These are phyloP conservation scores for Mycena belliarum DNA, from an alignment of 768 basidiomycete species.

Conservation along the genomic window DNA sequence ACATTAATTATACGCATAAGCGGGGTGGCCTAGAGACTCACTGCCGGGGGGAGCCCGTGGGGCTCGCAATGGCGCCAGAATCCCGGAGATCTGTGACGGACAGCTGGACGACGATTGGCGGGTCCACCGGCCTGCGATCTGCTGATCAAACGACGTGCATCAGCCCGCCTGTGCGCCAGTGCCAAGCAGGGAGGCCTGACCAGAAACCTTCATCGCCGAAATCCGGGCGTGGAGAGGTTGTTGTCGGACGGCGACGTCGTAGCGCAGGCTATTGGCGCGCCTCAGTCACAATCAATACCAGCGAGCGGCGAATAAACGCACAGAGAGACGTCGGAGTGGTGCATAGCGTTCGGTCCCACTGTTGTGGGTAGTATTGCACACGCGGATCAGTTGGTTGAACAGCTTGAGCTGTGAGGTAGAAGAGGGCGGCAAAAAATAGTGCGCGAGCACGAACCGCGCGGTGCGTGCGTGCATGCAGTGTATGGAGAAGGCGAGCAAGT, in stretches of 20 bases:
- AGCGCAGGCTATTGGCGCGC: conserved; percentile 4
- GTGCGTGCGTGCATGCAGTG: conserved; percentile 6
- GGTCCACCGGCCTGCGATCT: conserved; percentile 24
- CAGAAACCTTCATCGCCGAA: conserved; percentile 24
- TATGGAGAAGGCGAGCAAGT: conserved; percentile 9
- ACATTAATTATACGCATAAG: background rate
- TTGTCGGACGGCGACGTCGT: conserved; percentile 19
- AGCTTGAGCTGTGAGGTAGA: background rate
- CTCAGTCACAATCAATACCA: background rate
- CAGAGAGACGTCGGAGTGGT: background rate
- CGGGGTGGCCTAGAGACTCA: background rate
- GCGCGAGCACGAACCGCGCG: conserved; percentile 7
- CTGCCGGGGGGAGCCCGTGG: background rate
- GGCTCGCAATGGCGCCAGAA: conserved; percentile 1
- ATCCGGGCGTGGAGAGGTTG: conserved; percentile 23
- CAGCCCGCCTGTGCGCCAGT: background rate
- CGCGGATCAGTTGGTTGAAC: background rate
- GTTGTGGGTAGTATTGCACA: background rate
- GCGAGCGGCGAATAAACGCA: background rate
- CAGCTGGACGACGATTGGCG: conserved; percentile 20
- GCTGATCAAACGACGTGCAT: conserved; percentile 10
- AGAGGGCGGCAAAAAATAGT: conserved; percentile 10
- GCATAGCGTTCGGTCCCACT: background rate
- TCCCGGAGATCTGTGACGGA: conserved; percentile 15
- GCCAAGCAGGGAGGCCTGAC: background rate